These are phyloP conservation scores for Malus domestica DNA, from an alignment of 306 rosid species.

Conservation along the genomic window DNA sequence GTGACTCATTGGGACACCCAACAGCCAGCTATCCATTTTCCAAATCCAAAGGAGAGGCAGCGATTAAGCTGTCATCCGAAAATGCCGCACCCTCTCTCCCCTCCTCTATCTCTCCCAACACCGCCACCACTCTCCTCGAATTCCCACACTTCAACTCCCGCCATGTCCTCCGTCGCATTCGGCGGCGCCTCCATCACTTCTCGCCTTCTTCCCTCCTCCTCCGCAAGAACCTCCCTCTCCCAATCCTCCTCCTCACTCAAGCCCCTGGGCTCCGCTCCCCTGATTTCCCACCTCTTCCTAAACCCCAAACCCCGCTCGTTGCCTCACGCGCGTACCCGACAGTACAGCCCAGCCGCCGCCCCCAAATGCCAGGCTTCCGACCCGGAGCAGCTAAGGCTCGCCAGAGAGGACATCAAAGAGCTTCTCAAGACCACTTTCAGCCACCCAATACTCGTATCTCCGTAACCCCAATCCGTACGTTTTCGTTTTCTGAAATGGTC, in stretches of 20 bases:
- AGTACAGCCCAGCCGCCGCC: slow-evolving; percentile 25
- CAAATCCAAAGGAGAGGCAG: slow-evolving; percentile 22
- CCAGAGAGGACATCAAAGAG: slow-evolving; percentile 72
- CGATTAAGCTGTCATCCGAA: background rate
- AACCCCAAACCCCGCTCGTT: slow-evolving; percentile 17
- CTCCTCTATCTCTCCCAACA: background rate
- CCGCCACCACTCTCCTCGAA: background rate
- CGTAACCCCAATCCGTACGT: background rate
- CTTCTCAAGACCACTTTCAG: slow-evolving; percentile 66
- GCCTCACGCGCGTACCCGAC: slow-evolving; percentile 38
- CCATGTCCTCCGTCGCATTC: slow-evolving; percentile 32
- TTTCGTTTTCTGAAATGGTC: background rate
- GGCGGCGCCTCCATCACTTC: slow-evolving; percentile 32
- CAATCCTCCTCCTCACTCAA: slow-evolving; percentile 17
- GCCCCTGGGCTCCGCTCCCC: slow-evolving; percentile 52
- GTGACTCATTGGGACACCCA: background rate
- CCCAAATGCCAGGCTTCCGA: slow-evolving; percentile 63
- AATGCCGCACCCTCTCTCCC: background rate
- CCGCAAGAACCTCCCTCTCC: slow-evolving; percentile 27
- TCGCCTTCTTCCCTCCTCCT: slow-evolving; percentile 45
- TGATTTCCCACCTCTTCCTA: slow-evolving; percentile 61
- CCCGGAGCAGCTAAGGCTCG: slow-evolving; percentile 76
- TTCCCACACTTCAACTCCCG: slow-evolving; percentile 7
- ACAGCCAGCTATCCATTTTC: background rate
- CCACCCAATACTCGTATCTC: slow-evolving; percentile 75